Evolutionary conservation across 176 grass and related monocot genomes (phyloP).

Genomic region (Triticum monococcum): DNA sequence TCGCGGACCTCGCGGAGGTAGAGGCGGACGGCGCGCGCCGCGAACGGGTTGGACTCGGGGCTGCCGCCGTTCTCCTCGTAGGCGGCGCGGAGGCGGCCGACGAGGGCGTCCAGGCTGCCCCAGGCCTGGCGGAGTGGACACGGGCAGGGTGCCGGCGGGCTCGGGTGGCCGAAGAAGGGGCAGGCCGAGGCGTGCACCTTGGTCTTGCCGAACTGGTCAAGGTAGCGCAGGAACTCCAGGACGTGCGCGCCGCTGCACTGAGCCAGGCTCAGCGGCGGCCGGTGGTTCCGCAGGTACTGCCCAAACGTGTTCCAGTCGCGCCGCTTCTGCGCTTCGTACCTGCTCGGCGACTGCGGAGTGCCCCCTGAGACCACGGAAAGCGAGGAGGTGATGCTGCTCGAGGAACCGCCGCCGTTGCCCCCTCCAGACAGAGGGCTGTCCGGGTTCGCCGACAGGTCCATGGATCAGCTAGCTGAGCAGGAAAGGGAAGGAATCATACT

Average conservation of each 20-base stretch:
- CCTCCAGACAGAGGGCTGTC: conserved; percentile 51
- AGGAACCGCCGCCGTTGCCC: conserved; percentile 7
- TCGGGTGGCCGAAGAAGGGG: conserved; percentile 86
- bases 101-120: conserved; percentile 91
- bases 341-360: conserved; percentile 49
- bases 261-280: conserved; percentile 63
- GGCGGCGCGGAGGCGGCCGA: conserved; percentile 83
- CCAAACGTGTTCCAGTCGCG: conserved; percentile 81
- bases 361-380: conserved; percentile 33
- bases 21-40: conserved; percentile 75
- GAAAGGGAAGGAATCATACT: background rate
- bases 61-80: conserved; percentile 90
- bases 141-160: conserved; percentile 76
- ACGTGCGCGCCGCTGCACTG: conserved; percentile 94
- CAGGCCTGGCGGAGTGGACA: conserved; percentile 91
- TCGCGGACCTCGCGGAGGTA: conserved; percentile 94
- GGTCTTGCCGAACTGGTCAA: conserved; percentile 96
- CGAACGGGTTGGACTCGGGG: conserved; percentile 87
- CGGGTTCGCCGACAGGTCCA: conserved; percentile 50
- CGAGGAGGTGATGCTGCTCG: conserved; percentile 10
- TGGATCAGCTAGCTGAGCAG: conserved; percentile 27
- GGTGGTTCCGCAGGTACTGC: conserved; percentile 73
- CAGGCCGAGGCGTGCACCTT: conserved; percentile 76
- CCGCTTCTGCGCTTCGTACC: conserved; percentile 76
- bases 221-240: conserved; percentile 91